Conservation (phyloP, 768 basidiomycete genomes). For the Exidia glandulosa region DNA sequence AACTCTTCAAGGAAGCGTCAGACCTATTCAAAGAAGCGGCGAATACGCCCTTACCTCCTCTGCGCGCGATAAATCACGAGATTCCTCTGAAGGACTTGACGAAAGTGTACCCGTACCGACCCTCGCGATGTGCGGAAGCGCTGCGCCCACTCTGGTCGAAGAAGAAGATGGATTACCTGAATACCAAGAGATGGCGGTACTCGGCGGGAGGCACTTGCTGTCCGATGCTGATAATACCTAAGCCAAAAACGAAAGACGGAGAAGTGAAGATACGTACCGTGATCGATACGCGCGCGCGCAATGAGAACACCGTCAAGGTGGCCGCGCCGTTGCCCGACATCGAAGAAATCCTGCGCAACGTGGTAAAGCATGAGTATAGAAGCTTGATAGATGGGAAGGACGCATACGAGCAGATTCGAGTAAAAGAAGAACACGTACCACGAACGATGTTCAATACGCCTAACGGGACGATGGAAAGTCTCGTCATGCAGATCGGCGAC, state of each 20-base stretch:
- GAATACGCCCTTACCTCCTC: conserved; percentile 2
- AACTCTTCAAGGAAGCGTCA: conserved; percentile 1
- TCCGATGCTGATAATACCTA: conserved; percentile 1
- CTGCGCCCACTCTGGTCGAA: too few species aligned
- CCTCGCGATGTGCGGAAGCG: conserved; percentile 5
- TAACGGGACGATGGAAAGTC: conserved; percentile 10
- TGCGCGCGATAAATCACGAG: conserved; percentile 6
- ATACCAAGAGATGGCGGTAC: background rate
- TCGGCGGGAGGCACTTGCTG: background rate
- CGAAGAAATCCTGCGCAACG: background rate
- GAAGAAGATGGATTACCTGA: conserved; percentile 1
- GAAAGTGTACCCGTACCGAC: conserved; percentile 2
- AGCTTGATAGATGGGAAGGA: conserved; percentile 8
- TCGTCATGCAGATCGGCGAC: conserved; percentile 13
- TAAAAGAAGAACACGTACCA: conserved; percentile 8
- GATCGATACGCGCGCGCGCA: background rate
- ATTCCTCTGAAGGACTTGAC: conserved; percentile 8
- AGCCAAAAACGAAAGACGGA: background rate
- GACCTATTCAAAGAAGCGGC: conserved; percentile 4
- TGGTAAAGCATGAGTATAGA: background rate
- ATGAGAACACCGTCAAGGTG: conserved; percentile 5
- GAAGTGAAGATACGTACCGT: background rate
- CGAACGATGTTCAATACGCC: conserved; percentile 9
- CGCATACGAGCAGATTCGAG: conserved; percentile 12
- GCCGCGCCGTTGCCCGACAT: conserved; percentile 2